Evolutionary conservation across 2,329 filamentous ascomycete species (phyloP), one percentile per base, ranked within the genome.

Genomic region (Dothiorella sarmentorum): DNA sequence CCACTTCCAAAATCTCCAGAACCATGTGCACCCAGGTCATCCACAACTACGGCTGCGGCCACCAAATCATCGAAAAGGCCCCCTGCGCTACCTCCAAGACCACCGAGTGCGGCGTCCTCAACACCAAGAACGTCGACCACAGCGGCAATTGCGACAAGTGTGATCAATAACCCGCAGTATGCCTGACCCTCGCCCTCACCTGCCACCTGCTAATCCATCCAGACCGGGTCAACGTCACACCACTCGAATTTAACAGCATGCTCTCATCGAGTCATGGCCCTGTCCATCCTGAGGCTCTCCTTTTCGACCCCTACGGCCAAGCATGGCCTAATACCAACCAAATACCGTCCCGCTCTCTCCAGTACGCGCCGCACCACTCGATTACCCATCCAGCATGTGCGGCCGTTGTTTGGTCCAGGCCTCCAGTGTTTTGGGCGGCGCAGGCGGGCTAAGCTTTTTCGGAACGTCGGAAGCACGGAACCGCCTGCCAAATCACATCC

Each of bases 1-100:
- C 37, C 44, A 24, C 29, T 31, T 31, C 7, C 26, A 11, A 20
- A n/a, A 38, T 29, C 15, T 38, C 59, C 49, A n/a, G 51, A 22
- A 43, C 55, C 65, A 79, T 78, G 76, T 80, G 78, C 68, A 77
- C 72, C 60, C 71, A 75, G 65, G 71, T 79, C 62, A 71, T 76
- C 63, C 77, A 79, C 69, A 66, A 68, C 52, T 80, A 79, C 67
- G 69, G 71, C 64, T 80, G 78, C 67, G 75, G 74, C 65, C 77
- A 79, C 65, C 69, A 70, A 60, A 69, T 71, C 37, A 65, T 69
- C 49, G 75, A 77, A 58, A 74, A 72, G 61, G 75, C 76, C 24
- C 69, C 72, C 31, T 80, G 78, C 68, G 76, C 77, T 13, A 71
- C 71, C 13, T 79, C 77, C 45, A 73, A 73, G 67, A 69, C 68